phyloP scores from a whole-genome alignment of 495 filamentous ascomycete genomes.

The Hypomontagnella monticulosa region DNA sequence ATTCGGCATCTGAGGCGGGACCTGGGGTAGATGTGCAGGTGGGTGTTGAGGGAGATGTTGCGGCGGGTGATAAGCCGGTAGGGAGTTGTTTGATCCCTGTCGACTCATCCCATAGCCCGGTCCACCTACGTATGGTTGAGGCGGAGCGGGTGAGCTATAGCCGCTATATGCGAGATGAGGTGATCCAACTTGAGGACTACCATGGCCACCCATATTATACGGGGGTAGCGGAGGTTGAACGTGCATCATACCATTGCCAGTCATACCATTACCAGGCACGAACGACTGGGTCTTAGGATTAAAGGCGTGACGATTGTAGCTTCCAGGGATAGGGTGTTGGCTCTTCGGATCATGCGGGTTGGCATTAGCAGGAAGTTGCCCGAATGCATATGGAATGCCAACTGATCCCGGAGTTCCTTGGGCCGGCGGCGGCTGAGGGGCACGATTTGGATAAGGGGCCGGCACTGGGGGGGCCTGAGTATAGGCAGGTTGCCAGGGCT shows the following conservation, averaged over 20 bases:
- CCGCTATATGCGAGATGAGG: conserved; percentile 54
- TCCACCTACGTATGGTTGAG: conserved; percentile 48
- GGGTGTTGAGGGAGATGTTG: conserved; percentile 50
- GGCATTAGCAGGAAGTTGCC: conserved; percentile 76
- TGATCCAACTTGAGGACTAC: conserved; percentile 58
- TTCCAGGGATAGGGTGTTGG: conserved; percentile 81
- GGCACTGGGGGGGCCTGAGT: conserved; percentile 45
- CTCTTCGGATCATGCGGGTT: conserved; percentile 72
- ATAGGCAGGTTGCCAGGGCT: conserved; percentile 50
- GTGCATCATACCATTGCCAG: conserved; percentile 61
- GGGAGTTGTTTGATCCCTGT: conserved; percentile 63
- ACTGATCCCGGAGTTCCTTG: conserved; percentile 47
- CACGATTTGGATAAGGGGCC: conserved; percentile 36
- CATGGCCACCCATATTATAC: conserved; percentile 47
- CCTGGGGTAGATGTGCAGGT: conserved; percentile 37
- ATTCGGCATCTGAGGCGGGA: conserved; percentile 49
- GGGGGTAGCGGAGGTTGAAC: conserved; percentile 51
- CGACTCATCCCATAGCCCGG: conserved; percentile 63
- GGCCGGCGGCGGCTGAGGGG: conserved; percentile 45
- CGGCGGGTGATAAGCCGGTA: conserved; percentile 56
- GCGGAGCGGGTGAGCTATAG: conserved; percentile 53
- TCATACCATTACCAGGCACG: conserved; percentile 72
- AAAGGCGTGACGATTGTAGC: conserved; percentile 84
- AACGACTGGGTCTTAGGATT: conserved; percentile 94
- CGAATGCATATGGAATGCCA: conserved; percentile 74